phyloP scores from a whole-genome alignment of 1,284 basidiomycete genomes.

The Macrocystidia cucumis region DNA sequence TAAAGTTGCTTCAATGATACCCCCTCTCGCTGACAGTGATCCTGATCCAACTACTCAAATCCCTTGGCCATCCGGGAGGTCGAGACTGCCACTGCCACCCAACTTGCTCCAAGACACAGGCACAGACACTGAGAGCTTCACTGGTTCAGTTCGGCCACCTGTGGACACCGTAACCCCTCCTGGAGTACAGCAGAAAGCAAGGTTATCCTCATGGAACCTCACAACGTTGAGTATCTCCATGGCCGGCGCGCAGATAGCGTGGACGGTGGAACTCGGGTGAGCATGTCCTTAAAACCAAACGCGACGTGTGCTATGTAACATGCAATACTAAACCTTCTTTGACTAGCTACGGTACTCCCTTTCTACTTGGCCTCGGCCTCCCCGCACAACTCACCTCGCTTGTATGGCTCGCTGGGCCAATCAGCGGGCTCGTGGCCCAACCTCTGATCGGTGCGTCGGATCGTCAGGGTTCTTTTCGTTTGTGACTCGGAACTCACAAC shows the following conservation, averaged over 20 bases:
- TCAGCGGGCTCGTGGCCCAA: constrained; percentile 90
- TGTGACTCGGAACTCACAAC: constrained; percentile 11
- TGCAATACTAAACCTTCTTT: constrained; percentile 10
- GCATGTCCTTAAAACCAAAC: no score
- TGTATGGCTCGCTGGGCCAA: constrained; percentile 96
- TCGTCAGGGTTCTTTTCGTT: no score
- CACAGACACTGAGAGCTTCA: no score
- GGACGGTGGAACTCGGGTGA: constrained; percentile 87
- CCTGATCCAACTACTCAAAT: constrained; percentile 69
- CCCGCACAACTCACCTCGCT: constrained; percentile 88
- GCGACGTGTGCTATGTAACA: constrained; percentile 1
- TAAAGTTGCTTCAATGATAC: constrained; percentile 37
- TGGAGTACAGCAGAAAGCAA: no score
- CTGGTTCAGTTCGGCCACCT: no score
- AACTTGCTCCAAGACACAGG: constrained; percentile 8
- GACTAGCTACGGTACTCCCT: constrained; percentile 87
- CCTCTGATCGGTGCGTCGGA: constrained; percentile 83
- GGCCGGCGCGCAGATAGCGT: constrained; percentile 88
- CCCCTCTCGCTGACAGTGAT: constrained; percentile 49
- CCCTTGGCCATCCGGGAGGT: constrained; percentile 60
- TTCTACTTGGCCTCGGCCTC: constrained; percentile 83
- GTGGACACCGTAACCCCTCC: no score
- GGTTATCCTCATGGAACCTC: constrained; percentile 64
- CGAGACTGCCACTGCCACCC: constrained; percentile 20
- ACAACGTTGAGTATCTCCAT: constrained; percentile 76